Evolutionary conservation across 768 basidiomycete genomes (phyloP), one percentile per base, ranked within the genome.

Genomic region (Macrolepiota fuliginosa): DNA sequence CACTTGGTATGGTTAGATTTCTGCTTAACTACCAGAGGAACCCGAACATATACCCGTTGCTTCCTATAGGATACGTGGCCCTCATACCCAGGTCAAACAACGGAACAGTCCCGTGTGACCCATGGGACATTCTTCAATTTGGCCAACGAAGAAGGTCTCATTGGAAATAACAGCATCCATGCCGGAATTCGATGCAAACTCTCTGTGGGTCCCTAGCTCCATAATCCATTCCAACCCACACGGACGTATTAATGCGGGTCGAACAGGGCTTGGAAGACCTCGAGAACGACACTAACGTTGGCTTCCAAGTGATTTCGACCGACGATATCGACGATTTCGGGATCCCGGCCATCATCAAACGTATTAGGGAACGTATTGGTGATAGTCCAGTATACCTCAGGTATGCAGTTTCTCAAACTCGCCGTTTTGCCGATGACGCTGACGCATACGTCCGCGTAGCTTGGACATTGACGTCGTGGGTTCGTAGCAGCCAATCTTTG

Each of bases 101-200:
- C 83, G 22, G 82, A 79, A 42, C 88, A 86, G 71, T 87, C 85
- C 52, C 86, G 79, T 62, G 77, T 93, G 42, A 94, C 87, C 0
- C 94, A 96, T 66, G 94, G 93, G 58, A 90, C 89, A 1, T 95
- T 93, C 77, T 96, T 95, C 76, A 84, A 86, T 72, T 71, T 90
- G 39, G 94, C 94, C 0, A 80, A 81, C 25, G 82, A 91, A 66
- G 91, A 94, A 70, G 90, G 90, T 1, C 79, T 94, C 42, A 82
- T 96, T 62, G 78, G 85, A 29, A 88, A 91, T 66, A 82, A 83
- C 19, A 92, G 90, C 63, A 85, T 96, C 27, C 94, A 96, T 69
- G 94, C 88, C 9, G 93, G 94, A 3, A 89, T 96, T 63, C 79
- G 93, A 47, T 91, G 90, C 73, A 91, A 91, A 67, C 76, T 95